A percentile compares a stretch with the other conserved stretches of the same genome.
Evolutionary conservation across 306 rosid genomes (phyloP).

Genomic region (Trichosanthes cucumerina): DNA sequence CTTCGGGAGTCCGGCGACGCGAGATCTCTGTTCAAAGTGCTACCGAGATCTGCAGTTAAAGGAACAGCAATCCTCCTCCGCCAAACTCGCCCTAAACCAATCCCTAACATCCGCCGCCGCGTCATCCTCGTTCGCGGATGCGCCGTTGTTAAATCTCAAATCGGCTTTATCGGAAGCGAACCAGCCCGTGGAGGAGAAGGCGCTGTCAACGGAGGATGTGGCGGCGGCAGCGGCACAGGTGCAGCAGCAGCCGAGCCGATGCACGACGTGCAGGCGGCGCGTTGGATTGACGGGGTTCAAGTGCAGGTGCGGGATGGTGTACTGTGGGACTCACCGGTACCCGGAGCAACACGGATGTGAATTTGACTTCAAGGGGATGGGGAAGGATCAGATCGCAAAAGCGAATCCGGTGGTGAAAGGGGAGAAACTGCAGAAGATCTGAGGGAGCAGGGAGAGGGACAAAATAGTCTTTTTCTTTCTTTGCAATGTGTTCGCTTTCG

Average conservation of each 20-base stretch:
- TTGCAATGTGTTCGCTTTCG: background rate
- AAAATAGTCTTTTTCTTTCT: slow-evolving; percentile 7
- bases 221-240: background rate
- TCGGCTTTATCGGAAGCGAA: background rate
- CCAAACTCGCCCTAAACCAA: slow-evolving; percentile 44
- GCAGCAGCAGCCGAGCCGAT: slow-evolving; percentile 29
- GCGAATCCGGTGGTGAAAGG: slow-evolving; percentile 82
- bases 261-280: slow-evolving; percentile 62
- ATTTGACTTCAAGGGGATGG: slow-evolving; percentile 68
- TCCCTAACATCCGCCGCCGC: slow-evolving; percentile 26
- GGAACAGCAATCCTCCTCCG: slow-evolving; percentile 55
- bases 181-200: background rate
- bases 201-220: background rate
- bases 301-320: slow-evolving; percentile 65
- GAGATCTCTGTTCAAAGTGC: slow-evolving; percentile 63
- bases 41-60: slow-evolving; percentile 56
- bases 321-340: slow-evolving; percentile 70
- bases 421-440: slow-evolving; percentile 59
- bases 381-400: slow-evolving; percentile 65
- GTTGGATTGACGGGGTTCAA: slow-evolving; percentile 75
- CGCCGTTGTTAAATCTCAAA: background rate
- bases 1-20: slow-evolving; percentile 61
- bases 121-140: background rate
- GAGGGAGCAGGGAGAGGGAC: slow-evolving; percentile 17
- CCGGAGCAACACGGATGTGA: slow-evolving; percentile 66